Evolutionary conservation across 2,329 filamentous ascomycete species (phyloP).

Genomic region (Arthroderma sp.): DNA sequence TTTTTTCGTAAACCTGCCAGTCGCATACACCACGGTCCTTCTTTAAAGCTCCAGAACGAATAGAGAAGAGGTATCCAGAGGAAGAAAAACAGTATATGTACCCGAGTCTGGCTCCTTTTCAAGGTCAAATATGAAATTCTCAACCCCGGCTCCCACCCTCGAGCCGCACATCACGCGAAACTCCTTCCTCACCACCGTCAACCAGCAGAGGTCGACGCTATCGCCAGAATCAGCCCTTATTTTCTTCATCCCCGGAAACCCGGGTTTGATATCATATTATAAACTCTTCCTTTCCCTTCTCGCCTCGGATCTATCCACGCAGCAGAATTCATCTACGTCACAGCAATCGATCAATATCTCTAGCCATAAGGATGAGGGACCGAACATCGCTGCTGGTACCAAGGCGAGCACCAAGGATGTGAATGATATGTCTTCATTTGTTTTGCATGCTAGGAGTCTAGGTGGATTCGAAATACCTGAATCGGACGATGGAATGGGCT

Average conservation of each 20-base stretch:
- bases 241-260: conserved; percentile 39
- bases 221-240: conserved; percentile 21
- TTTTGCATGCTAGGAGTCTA: conserved; percentile 24
- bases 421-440: conserved; percentile 7
- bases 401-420: not conserved
- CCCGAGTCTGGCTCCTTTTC: no score
- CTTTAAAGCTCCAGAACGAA: no score
- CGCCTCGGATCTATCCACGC: conserved; percentile 12
- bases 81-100: no score
- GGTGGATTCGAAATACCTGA: conserved; percentile 21
- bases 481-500: not conserved
- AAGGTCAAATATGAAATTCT: no score
- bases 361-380: not conserved
- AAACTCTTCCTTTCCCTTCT: conserved; percentile 30
- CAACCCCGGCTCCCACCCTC: not conserved
- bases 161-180: conserved; percentile 17
- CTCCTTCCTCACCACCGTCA: conserved; percentile 16
- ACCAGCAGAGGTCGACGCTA: conserved; percentile 3
- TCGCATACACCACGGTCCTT: no score
- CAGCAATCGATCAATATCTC: not conserved
- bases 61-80: no score
- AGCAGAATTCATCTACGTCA: not conserved
- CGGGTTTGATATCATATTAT: conserved; percentile 38
- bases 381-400: not conserved
- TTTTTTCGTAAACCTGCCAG: no score